Evolutionary conservation across 768 basidiomycete species (phyloP), one percentile per base, ranked within the genome.

Genomic region (Pisolithus sp.): DNA sequence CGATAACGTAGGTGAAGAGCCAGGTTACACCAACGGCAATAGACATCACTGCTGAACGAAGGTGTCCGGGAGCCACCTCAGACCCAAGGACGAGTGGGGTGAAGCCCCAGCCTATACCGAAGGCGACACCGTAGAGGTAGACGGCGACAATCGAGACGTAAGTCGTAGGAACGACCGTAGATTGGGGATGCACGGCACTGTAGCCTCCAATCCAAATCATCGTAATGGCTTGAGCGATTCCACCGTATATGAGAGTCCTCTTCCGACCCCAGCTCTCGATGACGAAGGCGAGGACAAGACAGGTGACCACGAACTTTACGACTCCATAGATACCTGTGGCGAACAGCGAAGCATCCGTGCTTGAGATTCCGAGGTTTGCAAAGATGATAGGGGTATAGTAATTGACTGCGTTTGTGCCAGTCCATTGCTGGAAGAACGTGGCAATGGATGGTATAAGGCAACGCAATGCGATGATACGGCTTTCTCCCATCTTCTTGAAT

Each of bases 241-340:
- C 69, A 20, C 72, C 66, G 47, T 65, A 71, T 7, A 73, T 39
- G 17, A 73, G 60, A 17, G 66, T 65, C 23, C 61, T 57, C 56
- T 73, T 73, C 17, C 72, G 65, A 1, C 72, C 72, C 59, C 68
- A 66, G 5, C 68, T 62, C 51, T 74, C 72, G 46, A 74, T 69
- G 23, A 73, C 61, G 46, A 74, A 63, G 1, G 62, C 59, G n/a
- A 74, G 65, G 23, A 62, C 64, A 47, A 70, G 17, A 36, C 53
- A 58, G 3, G 69, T 66, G 17, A 57, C 45, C 43, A 63, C 55
- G 37, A 70, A 69, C 43, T 75, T 75, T 54, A 74, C 69, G 42
- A 72, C 62, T 17, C 73, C 73, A 42, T 74, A 74, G 23, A 75
- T 57, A 9, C 73, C 73, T 0, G 73, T 75, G 2, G 72, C 71